These are phyloP conservation scores for Diaporthe amygdali DNA, from an alignment of 2,329 filamentous ascomycete species.

Conservation along the genomic window DNA sequence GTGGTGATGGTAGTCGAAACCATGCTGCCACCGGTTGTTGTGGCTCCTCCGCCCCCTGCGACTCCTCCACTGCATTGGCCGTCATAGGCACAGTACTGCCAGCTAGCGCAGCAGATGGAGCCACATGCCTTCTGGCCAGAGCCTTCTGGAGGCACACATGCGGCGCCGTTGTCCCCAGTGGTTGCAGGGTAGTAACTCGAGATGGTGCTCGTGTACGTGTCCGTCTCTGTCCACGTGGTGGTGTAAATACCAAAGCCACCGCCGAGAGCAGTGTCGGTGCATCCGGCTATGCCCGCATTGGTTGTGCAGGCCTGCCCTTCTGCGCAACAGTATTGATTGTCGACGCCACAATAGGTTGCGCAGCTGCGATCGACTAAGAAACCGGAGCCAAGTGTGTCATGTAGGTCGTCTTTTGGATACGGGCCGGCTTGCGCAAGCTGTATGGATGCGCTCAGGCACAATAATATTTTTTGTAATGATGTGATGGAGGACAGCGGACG, in stretches of 20 bases:
- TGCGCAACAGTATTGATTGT: slow-evolving; percentile 62
- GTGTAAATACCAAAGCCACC: slow-evolving; percentile 46
- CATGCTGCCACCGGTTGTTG: slow-evolving; percentile 36
- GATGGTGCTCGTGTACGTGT: slow-evolving; percentile 64
- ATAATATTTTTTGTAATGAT: slow-evolving; percentile 14
- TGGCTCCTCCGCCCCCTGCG: slow-evolving; percentile 32
- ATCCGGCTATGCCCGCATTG: slow-evolving; percentile 54
- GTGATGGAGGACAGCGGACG: slow-evolving; percentile 1
- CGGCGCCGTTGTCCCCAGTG: slow-evolving; percentile 46
- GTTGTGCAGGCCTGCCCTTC: slow-evolving; percentile 57
- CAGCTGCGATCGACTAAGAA: slow-evolving; percentile 57
- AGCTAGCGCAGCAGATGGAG: slow-evolving; percentile 70
- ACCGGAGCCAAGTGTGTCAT: slow-evolving; percentile 50
- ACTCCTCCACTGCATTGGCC: slow-evolving; percentile 64
- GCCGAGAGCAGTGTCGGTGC: slow-evolving; percentile 42
- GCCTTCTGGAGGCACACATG: slow-evolving; percentile 55
- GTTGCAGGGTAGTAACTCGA: slow-evolving; percentile 56
- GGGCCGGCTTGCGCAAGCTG: slow-evolving; percentile 49
- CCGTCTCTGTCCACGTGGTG: slow-evolving; percentile 66
- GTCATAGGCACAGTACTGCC: slow-evolving; percentile 68
- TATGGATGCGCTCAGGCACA: slow-evolving; percentile 44
- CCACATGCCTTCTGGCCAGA: slow-evolving; percentile 68
- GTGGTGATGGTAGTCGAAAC: slow-evolving; percentile 42
- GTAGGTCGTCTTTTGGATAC: slow-evolving; percentile 54
- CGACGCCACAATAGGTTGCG: slow-evolving; percentile 57